Base-by-base conservation (phyloP, 2,329 filamentous ascomycete species). In the Fusarium sp. region DNA sequence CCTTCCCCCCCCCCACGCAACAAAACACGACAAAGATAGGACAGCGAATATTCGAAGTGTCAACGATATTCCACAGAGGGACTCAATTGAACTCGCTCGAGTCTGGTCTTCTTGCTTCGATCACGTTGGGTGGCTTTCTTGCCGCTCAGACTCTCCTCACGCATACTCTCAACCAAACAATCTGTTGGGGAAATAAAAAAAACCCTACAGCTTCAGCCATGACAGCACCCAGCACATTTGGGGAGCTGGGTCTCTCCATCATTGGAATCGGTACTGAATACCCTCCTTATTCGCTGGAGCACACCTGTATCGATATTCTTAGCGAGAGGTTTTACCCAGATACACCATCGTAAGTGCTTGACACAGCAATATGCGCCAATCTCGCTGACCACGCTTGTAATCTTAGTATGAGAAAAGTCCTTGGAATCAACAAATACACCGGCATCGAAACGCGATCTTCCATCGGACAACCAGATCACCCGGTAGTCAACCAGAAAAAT, bases 361-460 rank as follows among this genome's bases (percentile, higher is more conserved):
- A 7, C n/a, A 18, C 16, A 11, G 2, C 29, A 22, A 38, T 27
- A 38, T 59, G 22, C n/a, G 34, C 3, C 2, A 27, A 16, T 14
- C 16, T 35, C 18, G 42, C 62, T 72, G 8, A 71, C 18, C 35
- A 34, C 42, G 13, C 18, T 27, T 38, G 14, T 18, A 31, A 58
- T 42, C 35, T 14, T 50, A 92, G 89, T 37, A 90, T 92, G 87
- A 84, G 85, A 70, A 92, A 92, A 78, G 87, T 92, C 29, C 85
- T 90, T 64, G 84, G 86, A 18, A 91, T 92, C 79, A 93, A 92
- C 81, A 85, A 86, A 65, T 91, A 86, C 75, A 93, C 91, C 1
- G 91, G 91, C 69, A 92, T 92, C 69, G 90, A 92, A 61, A 83
- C 85, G 35, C 88, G 91, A 62, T 90, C 90, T 14, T 90, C 90